These are phyloP conservation scores for Serendipita sp. DNA, from an alignment of 768 basidiomycete species.

Conservation along the genomic window DNA sequence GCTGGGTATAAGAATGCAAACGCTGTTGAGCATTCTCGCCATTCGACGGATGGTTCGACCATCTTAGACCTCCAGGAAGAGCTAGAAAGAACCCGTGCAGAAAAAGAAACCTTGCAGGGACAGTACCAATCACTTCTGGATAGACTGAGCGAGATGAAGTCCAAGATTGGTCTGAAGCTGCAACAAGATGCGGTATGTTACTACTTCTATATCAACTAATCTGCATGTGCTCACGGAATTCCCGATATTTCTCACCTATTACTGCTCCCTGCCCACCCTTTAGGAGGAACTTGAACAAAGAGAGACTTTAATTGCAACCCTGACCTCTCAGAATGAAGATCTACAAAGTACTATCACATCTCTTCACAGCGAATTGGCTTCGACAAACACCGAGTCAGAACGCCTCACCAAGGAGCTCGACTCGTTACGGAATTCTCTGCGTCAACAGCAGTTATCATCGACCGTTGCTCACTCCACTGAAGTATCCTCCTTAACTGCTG, in stretches of 20 bases:
- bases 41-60: not conserved
- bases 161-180: slow-evolving; percentile 82
- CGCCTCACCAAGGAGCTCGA: slow-evolving; percentile 55
- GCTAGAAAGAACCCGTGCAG: slow-evolving; percentile 56
- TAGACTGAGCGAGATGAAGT: slow-evolving; percentile 86
- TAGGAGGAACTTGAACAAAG: slow-evolving; percentile 97
- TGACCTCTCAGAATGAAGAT: slow-evolving; percentile 66
- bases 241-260: slow-evolving; percentile 7
- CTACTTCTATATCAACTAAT: not conserved
- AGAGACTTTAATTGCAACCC: slow-evolving; percentile 64
- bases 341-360: slow-evolving; percentile 55
- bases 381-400: slow-evolving; percentile 60
- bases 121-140: slow-evolving; percentile 78
- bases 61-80: slow-evolving; percentile 48
- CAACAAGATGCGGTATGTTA: slow-evolving; percentile 84
- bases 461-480: not conserved
- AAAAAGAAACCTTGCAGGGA: slow-evolving; percentile 72
- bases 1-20: no score
- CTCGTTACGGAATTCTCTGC: slow-evolving; percentile 33
- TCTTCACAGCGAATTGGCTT: slow-evolving; percentile 62
- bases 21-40: no score
- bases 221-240: not conserved
- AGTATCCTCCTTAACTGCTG: slow-evolving; percentile 28
- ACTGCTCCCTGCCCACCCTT: slow-evolving; percentile 6
- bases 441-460: not conserved